Percentiles rank a stretch among this genome's conserved stretches.
Evolutionary conservation across 1,284 basidiomycete genomes (phyloP).

Genomic region (Schizophyllum amplum): DNA sequence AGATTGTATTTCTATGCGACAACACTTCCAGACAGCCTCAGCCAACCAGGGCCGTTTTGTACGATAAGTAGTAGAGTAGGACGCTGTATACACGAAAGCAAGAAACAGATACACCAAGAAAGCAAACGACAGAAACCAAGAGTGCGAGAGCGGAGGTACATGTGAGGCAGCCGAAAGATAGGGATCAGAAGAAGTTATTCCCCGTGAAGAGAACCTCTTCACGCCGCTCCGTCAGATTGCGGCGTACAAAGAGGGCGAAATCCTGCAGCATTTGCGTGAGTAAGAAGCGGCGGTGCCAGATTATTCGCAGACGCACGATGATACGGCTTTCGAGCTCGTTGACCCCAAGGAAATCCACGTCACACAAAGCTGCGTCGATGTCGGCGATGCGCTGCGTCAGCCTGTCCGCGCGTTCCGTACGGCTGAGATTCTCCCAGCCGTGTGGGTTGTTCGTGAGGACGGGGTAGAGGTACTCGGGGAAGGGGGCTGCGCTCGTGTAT

Average conservation of each 20-base stretch:
- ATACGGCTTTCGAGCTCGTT: background rate
- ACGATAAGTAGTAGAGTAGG: too few species aligned
- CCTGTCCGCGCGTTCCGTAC: background rate
- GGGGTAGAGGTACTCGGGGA: background rate
- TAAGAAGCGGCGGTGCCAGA: background rate
- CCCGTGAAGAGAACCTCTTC: background rate
- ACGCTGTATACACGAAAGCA: background rate
- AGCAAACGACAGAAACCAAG: background rate
- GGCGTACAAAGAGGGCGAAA: background rate
- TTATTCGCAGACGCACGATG: background rate
- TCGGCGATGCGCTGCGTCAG: background rate
- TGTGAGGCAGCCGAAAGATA: background rate
- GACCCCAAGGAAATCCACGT: background rate
- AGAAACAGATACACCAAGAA: background rate
- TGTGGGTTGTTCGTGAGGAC: background rate
- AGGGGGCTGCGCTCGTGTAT: background rate
- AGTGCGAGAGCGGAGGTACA: too few species aligned
- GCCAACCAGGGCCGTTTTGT: too few species aligned
- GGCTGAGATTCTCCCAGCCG: background rate
- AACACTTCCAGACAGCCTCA: too few species aligned
- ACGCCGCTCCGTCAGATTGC: background rate
- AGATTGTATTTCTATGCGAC: too few species aligned
- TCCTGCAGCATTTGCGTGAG: background rate
- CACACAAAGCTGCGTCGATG: background rate
- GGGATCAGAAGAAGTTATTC: background rate